These are phyloP conservation scores for Podila minutissima DNA, from an alignment of 192 early-diverging fungal species.

Conservation along the genomic window DNA sequence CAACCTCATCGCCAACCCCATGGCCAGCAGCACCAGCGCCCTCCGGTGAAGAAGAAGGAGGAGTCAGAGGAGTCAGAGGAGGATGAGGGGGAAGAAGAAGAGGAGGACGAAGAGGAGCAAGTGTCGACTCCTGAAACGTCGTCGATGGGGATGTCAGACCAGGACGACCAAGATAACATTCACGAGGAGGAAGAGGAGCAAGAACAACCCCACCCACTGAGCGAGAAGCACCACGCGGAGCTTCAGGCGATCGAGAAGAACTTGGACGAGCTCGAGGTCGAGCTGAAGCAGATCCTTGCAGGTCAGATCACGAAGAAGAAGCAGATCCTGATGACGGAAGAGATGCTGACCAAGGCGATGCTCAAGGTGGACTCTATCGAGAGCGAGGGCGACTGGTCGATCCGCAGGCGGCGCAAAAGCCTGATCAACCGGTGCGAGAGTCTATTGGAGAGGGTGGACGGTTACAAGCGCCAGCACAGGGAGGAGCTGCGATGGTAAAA, in stretches of 20 bases:
- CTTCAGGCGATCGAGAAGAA: constrained; percentile 15
- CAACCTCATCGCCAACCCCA: neutral
- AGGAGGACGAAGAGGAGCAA: neutral
- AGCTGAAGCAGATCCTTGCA: constrained; percentile 18
- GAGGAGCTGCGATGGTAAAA: constrained; percentile 1
- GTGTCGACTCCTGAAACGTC: too few species aligned
- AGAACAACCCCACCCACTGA: neutral
- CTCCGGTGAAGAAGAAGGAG: neutral
- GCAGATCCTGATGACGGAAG: constrained; percentile 31
- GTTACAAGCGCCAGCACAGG: constrained; percentile 7
- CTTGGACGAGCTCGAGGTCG: constrained; percentile 6
- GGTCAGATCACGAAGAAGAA: constrained; percentile 23
- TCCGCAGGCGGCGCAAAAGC: constrained; percentile 35
- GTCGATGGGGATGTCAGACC: neutral
- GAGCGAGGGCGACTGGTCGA: constrained; percentile 25
- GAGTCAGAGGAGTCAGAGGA: neutral
- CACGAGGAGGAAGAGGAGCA: constrained; percentile 10
- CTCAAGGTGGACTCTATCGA: constrained; percentile 39
- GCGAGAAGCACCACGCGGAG: constrained; percentile 14
- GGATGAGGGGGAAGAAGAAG: neutral
- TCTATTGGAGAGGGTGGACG: constrained; percentile 29
- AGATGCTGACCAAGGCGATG: constrained; percentile 49
- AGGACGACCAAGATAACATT: constrained; percentile 3
- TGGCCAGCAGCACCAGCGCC: neutral
- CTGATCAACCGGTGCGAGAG: constrained; percentile 17